phyloP scores from a whole-genome alignment of 768 basidiomycete species.

The Suillus clintonianus region DNA sequence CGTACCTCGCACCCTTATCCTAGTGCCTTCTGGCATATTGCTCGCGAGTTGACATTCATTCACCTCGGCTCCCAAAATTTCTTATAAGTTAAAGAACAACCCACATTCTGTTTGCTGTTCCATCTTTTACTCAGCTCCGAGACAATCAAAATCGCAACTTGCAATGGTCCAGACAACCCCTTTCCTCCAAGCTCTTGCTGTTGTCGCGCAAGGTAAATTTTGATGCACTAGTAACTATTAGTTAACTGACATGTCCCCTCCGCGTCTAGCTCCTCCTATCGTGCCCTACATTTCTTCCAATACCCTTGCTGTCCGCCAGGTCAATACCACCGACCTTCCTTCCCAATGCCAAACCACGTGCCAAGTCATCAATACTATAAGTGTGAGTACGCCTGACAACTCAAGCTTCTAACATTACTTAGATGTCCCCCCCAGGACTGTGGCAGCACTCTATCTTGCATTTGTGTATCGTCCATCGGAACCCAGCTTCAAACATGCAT shows the following conservation, averaged over 20 bases:
- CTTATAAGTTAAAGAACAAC: neutral
- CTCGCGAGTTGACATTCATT: neutral
- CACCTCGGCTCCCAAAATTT: neutral
- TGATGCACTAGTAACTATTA: too few species aligned
- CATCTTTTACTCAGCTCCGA: neutral
- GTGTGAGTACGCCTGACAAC: conserved; percentile 10
- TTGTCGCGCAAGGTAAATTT: conserved; percentile 15
- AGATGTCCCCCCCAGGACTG: conserved; percentile 13
- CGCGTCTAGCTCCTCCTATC: neutral
- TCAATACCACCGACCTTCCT: conserved; percentile 11
- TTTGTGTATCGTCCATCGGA: conserved; percentile 15
- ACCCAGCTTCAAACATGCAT: conserved; percentile 18
- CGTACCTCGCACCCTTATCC: neutral
- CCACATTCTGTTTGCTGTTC: neutral
- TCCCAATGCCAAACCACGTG: conserved; percentile 21
- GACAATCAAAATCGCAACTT: neutral
- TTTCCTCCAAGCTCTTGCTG: conserved; percentile 14
- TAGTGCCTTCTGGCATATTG: too few species aligned
- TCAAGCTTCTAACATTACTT: neutral
- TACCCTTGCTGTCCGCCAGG: conserved; percentile 24
- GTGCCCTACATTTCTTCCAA: neutral
- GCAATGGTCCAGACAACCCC: conserved; percentile 24
- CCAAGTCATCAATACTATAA: conserved; percentile 18
- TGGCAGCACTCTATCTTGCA: conserved; percentile 1
- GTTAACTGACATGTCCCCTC: neutral